Percentiles rank a stretch among this genome's conserved stretches.
Conservation (phyloP, 345 rosid species). For the Salix udensis region DNA sequence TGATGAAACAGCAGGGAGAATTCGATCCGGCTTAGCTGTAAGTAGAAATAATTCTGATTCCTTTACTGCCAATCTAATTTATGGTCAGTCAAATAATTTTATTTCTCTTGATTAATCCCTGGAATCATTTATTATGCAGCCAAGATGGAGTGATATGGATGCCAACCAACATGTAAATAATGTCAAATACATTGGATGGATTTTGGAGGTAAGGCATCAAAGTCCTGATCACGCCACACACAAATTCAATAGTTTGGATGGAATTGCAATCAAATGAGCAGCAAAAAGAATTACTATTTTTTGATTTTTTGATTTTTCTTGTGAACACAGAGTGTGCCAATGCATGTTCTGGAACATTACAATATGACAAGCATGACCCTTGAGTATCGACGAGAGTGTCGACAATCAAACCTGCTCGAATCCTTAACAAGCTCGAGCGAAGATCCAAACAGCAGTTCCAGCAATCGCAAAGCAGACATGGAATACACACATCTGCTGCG, state of each 20-base stretch:
- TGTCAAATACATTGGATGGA: constrained; percentile 28
- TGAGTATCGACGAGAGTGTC: constrained; percentile 24
- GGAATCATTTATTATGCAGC: constrained; percentile 4
- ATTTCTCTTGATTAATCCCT: background rate
- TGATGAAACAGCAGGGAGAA: constrained; percentile 15
- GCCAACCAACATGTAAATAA: constrained; percentile 27
- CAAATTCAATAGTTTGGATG: background rate
- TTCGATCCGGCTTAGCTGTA: constrained; percentile 19
- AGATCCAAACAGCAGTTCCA: constrained; percentile 14
- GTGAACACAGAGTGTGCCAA: constrained; percentile 16
- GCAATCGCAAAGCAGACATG: constrained; percentile 28
- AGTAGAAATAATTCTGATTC: background rate
- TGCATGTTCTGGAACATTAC: constrained; percentile 21
- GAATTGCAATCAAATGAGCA: background rate
- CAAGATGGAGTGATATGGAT: constrained; percentile 30
- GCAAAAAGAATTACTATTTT: background rate
- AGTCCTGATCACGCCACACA: background rate
- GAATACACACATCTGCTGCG: constrained; percentile 49
- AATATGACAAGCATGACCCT: constrained; percentile 21
- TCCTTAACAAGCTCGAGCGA: constrained; percentile 16
- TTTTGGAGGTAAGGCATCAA: constrained; percentile 14
- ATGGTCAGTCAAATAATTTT: background rate
- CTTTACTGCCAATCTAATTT: no score
- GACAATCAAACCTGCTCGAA: constrained; percentile 18
- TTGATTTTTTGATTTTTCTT: background rate